Base-by-base conservation (phyloP, 495 filamentous ascomycete species). In the Pyrenula massariospora region DNA sequence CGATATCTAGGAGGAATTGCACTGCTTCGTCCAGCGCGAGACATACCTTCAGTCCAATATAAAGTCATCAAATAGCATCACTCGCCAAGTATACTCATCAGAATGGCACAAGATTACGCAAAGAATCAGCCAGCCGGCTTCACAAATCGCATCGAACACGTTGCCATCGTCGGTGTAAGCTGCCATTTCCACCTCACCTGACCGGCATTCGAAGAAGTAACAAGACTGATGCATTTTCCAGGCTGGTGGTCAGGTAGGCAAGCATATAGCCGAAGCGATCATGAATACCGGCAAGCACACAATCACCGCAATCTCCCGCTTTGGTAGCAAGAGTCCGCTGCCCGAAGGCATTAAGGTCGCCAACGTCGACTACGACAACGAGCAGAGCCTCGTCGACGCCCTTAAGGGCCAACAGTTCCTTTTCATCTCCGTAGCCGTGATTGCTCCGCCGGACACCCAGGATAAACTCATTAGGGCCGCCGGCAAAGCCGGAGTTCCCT, bases 281-380 rank as follows among this genome's bases (percentile, higher is more conserved):
- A 62, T 82, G 19, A 65, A 70, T 19, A 70, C 67, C 0, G 74
- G 75, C 59, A 77, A 75, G 52, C 75, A 79, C 66, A 74, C 60
- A 19, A 64, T 83, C 19, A 82, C 81, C 1, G 79, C 73, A 53
- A 64, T 83, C 55, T 72, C 77, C 0, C 78, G 80, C 20, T 52
- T 59, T n/a, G 71, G 67, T 21, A 75, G 76, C 63, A 60, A 55
- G 2, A 56, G 63, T 21, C 63, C 54, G 2, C 61, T 64, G 12
- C 75, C 77, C 15, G 19, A 58, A 2, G 73, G 75, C n/a, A 66
- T 78, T 3, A 65, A 67, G 22, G 58, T 73, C 22, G 64, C 63
- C 42, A 63, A 66, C 48, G 68, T 77, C 21, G 66, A 80, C 61
- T 79, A 80, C 62, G 60, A 65, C 50, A 62, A 73, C 54, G 62